Evolutionary conservation across 805 yeast species (phyloP).

Genomic region (Lipomyces chichibuensis): DNA sequence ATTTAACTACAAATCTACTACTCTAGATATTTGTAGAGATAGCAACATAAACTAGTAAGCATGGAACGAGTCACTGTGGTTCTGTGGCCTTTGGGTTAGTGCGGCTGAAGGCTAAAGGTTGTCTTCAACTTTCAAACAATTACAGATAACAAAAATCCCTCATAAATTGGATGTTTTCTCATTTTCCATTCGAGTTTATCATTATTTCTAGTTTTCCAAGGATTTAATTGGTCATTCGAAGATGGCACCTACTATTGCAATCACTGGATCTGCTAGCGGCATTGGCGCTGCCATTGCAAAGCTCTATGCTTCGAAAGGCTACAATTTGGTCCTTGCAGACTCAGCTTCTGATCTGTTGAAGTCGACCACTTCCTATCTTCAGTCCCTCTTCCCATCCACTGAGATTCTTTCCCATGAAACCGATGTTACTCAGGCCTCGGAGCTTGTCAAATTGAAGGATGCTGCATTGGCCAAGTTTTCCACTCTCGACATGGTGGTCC

Average conservation of each 20-base stretch:
- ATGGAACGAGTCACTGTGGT: too few species aligned
- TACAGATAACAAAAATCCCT: neutral
- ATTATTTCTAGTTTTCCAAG: neutral
- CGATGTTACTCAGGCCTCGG: conserved; percentile 35
- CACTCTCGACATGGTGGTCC: conserved; percentile 37
- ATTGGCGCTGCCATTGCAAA: conserved; percentile 40
- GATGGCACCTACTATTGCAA: conserved; percentile 38
- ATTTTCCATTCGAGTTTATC: neutral
- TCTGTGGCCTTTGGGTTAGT: too few species aligned
- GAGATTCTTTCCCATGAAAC: conserved; percentile 29
- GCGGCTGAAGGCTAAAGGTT: too few species aligned
- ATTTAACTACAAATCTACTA: too few species aligned
- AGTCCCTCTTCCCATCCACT: conserved; percentile 26
- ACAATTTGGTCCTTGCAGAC: conserved; percentile 40
- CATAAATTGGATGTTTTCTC: neutral
- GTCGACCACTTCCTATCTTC: conserved; percentile 23
- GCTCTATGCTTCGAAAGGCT: conserved; percentile 39
- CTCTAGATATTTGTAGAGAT: too few species aligned
- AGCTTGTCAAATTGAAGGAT: conserved; percentile 34
- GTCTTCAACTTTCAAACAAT: too few species aligned
- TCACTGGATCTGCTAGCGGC: conserved; percentile 39
- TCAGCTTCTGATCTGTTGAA: conserved; percentile 23
- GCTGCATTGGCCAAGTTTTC: conserved; percentile 35
- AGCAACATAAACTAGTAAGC: too few species aligned
- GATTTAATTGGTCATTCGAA: neutral